Evolutionary conservation across 257 asterid species (phyloP), one percentile per base, ranked within the genome.

Genomic region (Jacaranda mimosifolia): DNA sequence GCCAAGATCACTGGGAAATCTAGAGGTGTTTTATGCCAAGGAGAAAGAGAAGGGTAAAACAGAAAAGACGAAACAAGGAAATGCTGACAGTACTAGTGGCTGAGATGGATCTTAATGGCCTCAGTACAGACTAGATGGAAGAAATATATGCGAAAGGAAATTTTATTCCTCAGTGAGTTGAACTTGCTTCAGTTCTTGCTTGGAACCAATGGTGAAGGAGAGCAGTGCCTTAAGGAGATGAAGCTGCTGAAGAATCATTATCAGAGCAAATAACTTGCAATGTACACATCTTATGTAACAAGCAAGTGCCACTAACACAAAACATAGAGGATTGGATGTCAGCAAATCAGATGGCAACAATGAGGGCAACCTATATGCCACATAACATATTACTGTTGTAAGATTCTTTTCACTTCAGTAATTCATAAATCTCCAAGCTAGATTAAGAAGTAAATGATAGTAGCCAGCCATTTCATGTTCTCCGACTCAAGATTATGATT

Each of bases 371-470:
- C 8, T 45, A 45, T 36, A 26, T 19, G 60, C 46, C 40, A 59
- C 17, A 32, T 6, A 15, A 77, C 17, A 58, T 21, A 62, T 17
- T 72, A 43, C 12, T 69, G 39, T 55, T 64, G 15, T 48, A 57
- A 32, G 46, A 56, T 42, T 40, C 35, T 72, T 69, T 79, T 42
- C 74, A 66, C 21, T 19, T 48, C 71, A 43, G 10, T 48, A 60
- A 64, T 39, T 66, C 73, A 68, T 55, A 57, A 51, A 67, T 77
- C 76, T 70, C 48, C 69, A 46, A 15, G 14, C 59, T 70, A 63
- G 60, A 43, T 36, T 48, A 63, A 68, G 63, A 70, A 70, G 51
- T 42, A 9, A 36, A 68, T 26, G 32, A 26, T 2, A 26, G 32
- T 26, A 26, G 32, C 32, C 56, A 72, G 55, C 39, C 35, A 35